phyloP scores from a whole-genome alignment of 2,329 filamentous ascomycete species.

The Xylaria arbuscula region DNA sequence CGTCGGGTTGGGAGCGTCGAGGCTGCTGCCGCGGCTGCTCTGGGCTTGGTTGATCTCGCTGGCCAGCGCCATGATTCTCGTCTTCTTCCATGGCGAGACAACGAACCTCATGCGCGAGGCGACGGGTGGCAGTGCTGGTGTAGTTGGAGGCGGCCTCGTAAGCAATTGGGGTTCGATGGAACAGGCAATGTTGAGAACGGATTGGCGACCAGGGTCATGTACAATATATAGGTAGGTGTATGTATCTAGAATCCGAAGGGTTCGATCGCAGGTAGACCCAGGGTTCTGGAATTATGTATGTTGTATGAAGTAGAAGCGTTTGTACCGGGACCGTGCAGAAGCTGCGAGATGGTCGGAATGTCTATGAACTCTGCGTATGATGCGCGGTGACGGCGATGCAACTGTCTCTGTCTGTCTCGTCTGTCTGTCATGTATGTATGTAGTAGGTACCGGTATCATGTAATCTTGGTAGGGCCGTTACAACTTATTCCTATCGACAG shows the following conservation, averaged over 20 bases:
- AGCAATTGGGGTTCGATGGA: not conserved
- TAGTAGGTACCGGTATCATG: too few species aligned
- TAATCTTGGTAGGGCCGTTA: too few species aligned
- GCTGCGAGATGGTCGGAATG: not conserved
- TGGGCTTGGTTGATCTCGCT: not conserved
- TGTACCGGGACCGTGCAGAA: conserved; percentile 4
- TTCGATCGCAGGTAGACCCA: not conserved
- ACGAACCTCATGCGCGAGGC: conserved; percentile 11
- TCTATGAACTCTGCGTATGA: not conserved
- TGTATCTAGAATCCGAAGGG: not conserved
- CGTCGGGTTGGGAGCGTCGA: conserved; percentile 33
- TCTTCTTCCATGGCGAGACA: conserved; percentile 40
- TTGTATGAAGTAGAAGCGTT: not conserved
- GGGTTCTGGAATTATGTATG: not conserved
- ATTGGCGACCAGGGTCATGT: not conserved
- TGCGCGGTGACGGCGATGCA: conserved; percentile 10
- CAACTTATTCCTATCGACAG: not conserved
- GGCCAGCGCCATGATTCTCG: conserved; percentile 33
- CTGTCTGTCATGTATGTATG: not conserved
- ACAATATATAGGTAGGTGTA: not conserved
- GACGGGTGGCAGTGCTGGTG: not conserved
- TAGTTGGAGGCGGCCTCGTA: not conserved
- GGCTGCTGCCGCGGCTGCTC: conserved; percentile 16
- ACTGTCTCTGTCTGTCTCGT: not conserved
- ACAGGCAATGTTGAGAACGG: not conserved